Evolutionary conservation across 441 rosid species (phyloP), one percentile per base, ranked within the genome.

Genomic region (Croton setiger): DNA sequence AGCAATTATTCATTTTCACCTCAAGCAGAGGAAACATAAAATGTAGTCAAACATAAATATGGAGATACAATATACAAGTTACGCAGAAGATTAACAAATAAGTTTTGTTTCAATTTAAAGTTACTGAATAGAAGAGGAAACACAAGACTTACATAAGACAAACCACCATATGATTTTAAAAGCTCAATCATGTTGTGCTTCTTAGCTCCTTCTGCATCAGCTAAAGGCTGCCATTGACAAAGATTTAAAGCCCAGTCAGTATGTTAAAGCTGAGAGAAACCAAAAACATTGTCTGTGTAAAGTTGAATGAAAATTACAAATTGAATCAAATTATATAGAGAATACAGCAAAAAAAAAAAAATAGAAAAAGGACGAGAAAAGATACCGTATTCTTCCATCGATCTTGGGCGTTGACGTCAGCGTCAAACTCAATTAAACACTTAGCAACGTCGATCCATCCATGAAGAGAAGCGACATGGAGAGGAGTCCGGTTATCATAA

Each of bases 181-280:
- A 95, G 84, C 70, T 84, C 96, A 12, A 84, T 84, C 98, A 95
- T 89, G 73, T 43, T 76, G 72, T 56, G 76, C 74, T 89, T 90
- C 81, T 86, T 95, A 68, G 99, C 97, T 77, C 99, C 99, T 84
- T 92, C 98, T 45, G 98, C 98, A 79, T 95, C 99, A 75, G 99
- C 98, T 59, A 95, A 78, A 66, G 99, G 98, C 99, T 95, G 82
- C 66, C 69, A 67, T 0, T 64, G 53, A 56, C 31, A 52, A 53
- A 9, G 23, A 47, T 44, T 36, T 35, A 51, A 69, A 5, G n/a
- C 37, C 44, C 44, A 35, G 33, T 33, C 18, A 64, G 44, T 33
- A 9, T 5, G 31, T 63, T 18, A 63, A 27, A 47, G 67, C 23
- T 47, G 43, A 63, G 52, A 47, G 35, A 3, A 47, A 5, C n/a